Conservation (phyloP, 768 basidiomycete species). For the Cyathus striatus region DNA sequence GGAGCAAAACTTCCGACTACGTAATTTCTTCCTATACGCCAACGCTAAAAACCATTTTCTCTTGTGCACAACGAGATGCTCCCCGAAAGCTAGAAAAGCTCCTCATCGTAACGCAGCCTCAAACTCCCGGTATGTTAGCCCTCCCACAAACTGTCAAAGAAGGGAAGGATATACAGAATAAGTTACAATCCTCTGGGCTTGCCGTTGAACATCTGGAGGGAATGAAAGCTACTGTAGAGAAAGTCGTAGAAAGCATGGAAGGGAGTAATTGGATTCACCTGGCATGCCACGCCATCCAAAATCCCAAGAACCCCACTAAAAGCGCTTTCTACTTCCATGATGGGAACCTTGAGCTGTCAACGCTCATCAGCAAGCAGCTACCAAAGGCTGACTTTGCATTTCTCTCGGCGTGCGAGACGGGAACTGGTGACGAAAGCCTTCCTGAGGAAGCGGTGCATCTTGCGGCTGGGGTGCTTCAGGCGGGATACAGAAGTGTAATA, state of each 20-base stretch:
- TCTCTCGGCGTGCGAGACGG: too few relatives aligned
- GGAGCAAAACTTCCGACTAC: conserved; percentile 11
- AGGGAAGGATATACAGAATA: background rate
- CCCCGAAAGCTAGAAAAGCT: background rate
- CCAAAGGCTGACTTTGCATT: too few relatives aligned
- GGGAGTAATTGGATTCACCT: conserved; percentile 25
- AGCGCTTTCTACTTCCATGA: too few relatives aligned
- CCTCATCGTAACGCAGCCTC: background rate
- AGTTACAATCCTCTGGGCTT: background rate
- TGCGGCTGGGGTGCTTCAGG: too few relatives aligned
- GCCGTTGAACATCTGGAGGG: conserved; percentile 6
- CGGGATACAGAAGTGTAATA: too few relatives aligned
- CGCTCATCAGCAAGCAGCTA: too few relatives aligned
- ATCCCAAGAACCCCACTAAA: conserved; percentile 14
- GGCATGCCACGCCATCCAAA: conserved; percentile 31
- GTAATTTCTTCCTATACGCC: conserved; percentile 4
- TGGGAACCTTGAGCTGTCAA: too few relatives aligned
- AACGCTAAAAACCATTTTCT: background rate
- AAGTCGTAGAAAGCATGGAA: conserved; percentile 4
- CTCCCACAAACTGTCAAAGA: background rate
- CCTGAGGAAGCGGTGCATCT: too few relatives aligned
- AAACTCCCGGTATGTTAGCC: background rate
- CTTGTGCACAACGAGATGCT: too few relatives aligned
- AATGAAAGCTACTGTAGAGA: conserved; percentile 6
- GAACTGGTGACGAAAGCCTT: too few relatives aligned